These are phyloP conservation scores for Peribolospora kevripleyi DNA, from an alignment of 768 basidiomycete genomes.

Conservation along the genomic window DNA sequence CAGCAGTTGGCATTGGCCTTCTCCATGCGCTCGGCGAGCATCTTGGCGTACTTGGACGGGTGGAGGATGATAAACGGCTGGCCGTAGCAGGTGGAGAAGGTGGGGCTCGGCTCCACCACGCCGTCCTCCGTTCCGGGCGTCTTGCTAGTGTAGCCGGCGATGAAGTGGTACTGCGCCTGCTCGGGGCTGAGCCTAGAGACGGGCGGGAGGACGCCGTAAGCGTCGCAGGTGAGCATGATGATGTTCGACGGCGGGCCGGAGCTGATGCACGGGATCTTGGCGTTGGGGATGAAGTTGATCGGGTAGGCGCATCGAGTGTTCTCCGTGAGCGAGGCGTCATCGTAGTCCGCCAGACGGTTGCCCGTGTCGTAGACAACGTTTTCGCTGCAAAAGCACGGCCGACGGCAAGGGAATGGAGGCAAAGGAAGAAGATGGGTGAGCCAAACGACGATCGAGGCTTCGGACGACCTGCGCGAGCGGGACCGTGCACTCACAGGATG, in stretches of 20 bases:
- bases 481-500: slow-evolving; percentile 33
- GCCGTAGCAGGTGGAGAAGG: slow-evolving; percentile 85
- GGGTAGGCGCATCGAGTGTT: slow-evolving; percentile 98
- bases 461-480: background rate
- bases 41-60: slow-evolving; percentile 57
- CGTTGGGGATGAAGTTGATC: slow-evolving; percentile 89
- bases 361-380: slow-evolving; percentile 66
- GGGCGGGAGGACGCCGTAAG: slow-evolving; percentile 91
- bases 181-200: slow-evolving; percentile 75
- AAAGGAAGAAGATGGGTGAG: background rate
- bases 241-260: slow-evolving; percentile 75
- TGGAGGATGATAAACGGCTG: slow-evolving; percentile 99
- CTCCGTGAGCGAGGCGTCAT: slow-evolving; percentile 83
- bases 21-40: slow-evolving; percentile 86
- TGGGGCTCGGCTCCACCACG: slow-evolving; percentile 90
- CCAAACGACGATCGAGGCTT: background rate
- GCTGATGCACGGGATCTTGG: slow-evolving; percentile 74
- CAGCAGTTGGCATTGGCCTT: slow-evolving; percentile 77
- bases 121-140: slow-evolving; percentile 71
- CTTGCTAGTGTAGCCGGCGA: slow-evolving; percentile 60
- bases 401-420: too few relatives aligned
- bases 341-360: slow-evolving; percentile 24
- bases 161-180: slow-evolving; percentile 93
- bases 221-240: slow-evolving; percentile 93
- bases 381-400: too few relatives aligned